A percentile compares a stretch with the other conserved stretches of the same genome.
These are phyloP conservation scores for Oropetium thomaeum DNA, from an alignment of 176 grass and related monocot genomes.

Conservation along the genomic window DNA sequence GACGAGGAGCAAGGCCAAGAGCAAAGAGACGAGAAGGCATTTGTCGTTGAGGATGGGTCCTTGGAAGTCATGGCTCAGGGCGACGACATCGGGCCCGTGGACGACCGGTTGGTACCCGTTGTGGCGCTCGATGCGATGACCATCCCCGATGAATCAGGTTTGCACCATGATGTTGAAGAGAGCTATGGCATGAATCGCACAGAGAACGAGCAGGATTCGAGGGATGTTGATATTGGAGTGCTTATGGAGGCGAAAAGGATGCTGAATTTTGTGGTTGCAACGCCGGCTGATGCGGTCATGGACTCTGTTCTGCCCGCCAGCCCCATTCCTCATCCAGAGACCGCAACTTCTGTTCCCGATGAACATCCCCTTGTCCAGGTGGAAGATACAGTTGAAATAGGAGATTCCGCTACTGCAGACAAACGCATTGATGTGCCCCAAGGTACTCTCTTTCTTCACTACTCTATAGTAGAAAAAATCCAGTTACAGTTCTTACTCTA, in stretches of 20 bases:
- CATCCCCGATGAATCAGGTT: constrained; percentile 29
- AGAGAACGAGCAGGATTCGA: constrained; percentile 8
- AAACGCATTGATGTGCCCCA: constrained; percentile 13
- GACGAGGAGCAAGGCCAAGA: constrained; percentile 5
- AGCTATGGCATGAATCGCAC: neutral
- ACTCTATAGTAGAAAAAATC: too few species aligned
- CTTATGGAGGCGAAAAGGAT: constrained; percentile 61
- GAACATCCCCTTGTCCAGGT: neutral
- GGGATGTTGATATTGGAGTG: constrained; percentile 39
- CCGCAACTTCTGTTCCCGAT: neutral
- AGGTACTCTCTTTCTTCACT: too few species aligned
- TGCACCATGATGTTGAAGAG: constrained; percentile 18
- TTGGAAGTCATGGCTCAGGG: constrained; percentile 35
- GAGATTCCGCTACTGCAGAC: constrained; percentile 12
- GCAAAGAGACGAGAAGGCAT: neutral
- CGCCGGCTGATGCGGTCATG: neutral
- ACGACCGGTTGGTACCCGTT: constrained; percentile 45
- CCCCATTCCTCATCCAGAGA: neutral
- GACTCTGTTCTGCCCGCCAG: constrained; percentile 18
- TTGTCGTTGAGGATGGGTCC: constrained; percentile 35
- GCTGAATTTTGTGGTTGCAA: constrained; percentile 20
- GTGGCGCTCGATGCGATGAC: constrained; percentile 55
- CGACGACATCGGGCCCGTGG: constrained; percentile 22
- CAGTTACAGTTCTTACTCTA: neutral
- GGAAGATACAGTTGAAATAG: neutral